Conservation (phyloP, 371 early-diverging fungal genomes). For the Sporodiniella umbellata region DNA sequence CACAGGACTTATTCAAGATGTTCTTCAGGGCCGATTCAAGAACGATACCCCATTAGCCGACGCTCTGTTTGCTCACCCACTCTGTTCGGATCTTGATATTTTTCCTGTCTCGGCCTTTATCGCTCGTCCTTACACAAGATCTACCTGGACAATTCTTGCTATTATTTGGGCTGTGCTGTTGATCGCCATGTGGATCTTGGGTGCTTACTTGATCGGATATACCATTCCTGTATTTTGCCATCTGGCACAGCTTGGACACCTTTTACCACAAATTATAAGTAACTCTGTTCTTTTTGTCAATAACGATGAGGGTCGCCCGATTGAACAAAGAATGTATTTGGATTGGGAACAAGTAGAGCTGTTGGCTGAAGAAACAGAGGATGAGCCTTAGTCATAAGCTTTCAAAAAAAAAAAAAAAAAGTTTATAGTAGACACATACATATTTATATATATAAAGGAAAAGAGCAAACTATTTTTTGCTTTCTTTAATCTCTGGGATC, state of each 20-base stretch:
- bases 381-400: no score
- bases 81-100: conserved; percentile 1
- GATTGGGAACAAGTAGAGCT: conserved; percentile 1
- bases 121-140: conserved; percentile 9
- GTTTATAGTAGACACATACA: not conserved
- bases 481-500: conserved; percentile 39
- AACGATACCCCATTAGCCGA: conserved; percentile 5
- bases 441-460: not conserved
- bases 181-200: conserved; percentile 8
- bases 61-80: conserved; percentile 7
- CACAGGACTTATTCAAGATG: not conserved
- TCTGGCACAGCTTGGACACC: conserved; percentile 1
- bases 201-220: conserved; percentile 15
- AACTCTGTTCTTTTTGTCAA: conserved; percentile 12
- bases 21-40: not conserved
- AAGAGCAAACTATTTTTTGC: no score
- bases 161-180: conserved; percentile 8
- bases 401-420: conserved; percentile 3
- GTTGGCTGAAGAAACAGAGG: not conserved
- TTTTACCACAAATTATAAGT: conserved; percentile 10
- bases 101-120: not conserved
- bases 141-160: conserved; percentile 2
- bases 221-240: conserved; percentile 9
- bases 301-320: not conserved
- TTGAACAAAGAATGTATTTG: conserved; percentile 2